Evolutionary conservation across 208 protist species (phyloP).

Genomic region (Acanthamoeba royreba): DNA sequence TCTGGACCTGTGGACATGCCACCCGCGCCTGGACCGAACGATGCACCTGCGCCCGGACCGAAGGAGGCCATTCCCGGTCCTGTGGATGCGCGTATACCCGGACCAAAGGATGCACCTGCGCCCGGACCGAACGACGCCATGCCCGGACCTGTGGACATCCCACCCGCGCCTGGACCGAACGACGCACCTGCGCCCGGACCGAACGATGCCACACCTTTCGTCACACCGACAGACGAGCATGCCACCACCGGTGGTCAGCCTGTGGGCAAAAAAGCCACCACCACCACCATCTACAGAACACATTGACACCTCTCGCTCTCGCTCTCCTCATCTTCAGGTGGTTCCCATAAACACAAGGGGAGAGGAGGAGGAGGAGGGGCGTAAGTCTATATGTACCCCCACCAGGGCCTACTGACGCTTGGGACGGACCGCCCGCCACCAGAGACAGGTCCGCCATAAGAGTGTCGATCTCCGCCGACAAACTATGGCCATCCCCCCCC

Average conservation of each 20-base stretch:
- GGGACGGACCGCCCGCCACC: background rate
- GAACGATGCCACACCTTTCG: background rate
- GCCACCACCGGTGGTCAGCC: background rate
- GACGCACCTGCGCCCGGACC: background rate
- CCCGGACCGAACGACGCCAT: background rate
- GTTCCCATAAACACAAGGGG: background rate
- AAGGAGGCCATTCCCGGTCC: background rate
- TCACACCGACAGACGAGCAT: background rate
- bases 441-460: background rate
- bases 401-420: background rate
- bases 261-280: background rate
- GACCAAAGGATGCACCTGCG: background rate
- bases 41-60: background rate
- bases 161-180: background rate
- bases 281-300: background rate
- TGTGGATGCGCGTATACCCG: background rate
- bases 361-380: background rate
- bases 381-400: background rate
- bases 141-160: slow-evolving; percentile 8
- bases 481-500: too few relatives aligned
- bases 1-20: background rate
- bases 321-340: background rate
- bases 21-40: background rate
- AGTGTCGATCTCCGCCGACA: background rate
- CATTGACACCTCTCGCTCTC: background rate